A percentile compares a stretch with the other conserved stretches of the same genome.
Evolutionary conservation across 2,329 filamentous ascomycete genomes (phyloP).

Genomic region (Xylariaceae sp.): DNA sequence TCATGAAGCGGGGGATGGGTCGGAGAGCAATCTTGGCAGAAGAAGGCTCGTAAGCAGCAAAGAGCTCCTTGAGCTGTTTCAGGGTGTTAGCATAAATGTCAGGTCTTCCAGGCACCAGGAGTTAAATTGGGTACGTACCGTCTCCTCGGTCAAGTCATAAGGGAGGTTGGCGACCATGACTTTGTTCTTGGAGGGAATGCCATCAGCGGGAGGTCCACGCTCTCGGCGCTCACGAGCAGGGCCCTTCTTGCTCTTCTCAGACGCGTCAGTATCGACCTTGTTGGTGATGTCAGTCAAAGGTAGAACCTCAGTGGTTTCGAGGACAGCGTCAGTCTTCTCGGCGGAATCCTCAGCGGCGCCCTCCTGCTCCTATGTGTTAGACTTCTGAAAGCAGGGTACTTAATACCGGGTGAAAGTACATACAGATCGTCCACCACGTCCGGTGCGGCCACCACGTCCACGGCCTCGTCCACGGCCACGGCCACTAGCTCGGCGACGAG

Average conservation of each 20-base stretch:
- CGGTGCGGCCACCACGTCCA: slow-evolving; percentile 63
- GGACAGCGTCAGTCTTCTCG: slow-evolving; percentile 42
- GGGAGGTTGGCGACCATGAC: slow-evolving; percentile 99
- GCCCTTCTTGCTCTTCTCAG: slow-evolving; percentile 42
- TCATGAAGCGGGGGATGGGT: slow-evolving; percentile 99
- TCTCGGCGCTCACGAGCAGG: slow-evolving; percentile 62
- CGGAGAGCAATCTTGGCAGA: slow-evolving; percentile 98
- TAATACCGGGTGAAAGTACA: slow-evolving; percentile 32
- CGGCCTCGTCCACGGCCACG: slow-evolving; percentile 64
- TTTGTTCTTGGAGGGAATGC: slow-evolving; percentile 98
- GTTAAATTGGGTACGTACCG: slow-evolving; percentile 53
- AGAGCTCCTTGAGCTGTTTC: slow-evolving; percentile 90
- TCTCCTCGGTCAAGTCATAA: slow-evolving; percentile 96
- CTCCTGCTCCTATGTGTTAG: slow-evolving; percentile 37
- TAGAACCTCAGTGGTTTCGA: slow-evolving; percentile 50
- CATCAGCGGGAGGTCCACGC: slow-evolving; percentile 94
- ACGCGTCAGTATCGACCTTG: slow-evolving; percentile 38
- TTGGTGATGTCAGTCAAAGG: slow-evolving; percentile 55
- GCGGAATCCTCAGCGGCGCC: slow-evolving; percentile 44
- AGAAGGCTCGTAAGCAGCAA: slow-evolving; percentile 83
- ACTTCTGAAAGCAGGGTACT: too few species aligned
- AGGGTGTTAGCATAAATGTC: slow-evolving; percentile 19
- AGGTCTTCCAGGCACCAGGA: background rate
- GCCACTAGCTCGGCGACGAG: slow-evolving; percentile 58
- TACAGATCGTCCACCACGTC: slow-evolving; percentile 57